Base-by-base conservation (phyloP, 2,329 filamentous ascomycete species). In the Meredithiella fracta region DNA sequence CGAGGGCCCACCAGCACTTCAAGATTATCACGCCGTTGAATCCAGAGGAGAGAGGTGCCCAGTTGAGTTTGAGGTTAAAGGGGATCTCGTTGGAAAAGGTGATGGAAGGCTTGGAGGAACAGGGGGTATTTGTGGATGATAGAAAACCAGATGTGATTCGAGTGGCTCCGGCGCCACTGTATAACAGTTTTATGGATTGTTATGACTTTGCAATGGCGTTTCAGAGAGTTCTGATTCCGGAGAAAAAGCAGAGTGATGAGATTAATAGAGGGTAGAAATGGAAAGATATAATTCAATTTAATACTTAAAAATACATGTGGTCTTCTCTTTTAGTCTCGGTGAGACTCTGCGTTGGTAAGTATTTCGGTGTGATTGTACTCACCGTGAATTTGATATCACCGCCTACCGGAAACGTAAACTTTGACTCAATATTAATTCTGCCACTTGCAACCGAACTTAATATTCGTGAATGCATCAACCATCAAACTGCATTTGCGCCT, bases 121-220 rank as follows among this genome's bases (percentile, higher is more conserved):
- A 76, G 3, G 82, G 82, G 1, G 79, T 91, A 1, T 75, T 92
- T 1, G 77, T 86, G n/a, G 87, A 94, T 64, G 83, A 90, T 70
- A 73, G 87, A 59, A 83, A 83, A 65, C 87, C 87, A 1, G 79
- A 90, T 66, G 87, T 92, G 11, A 80, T 94, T 50, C 72, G 87
- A 7, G 79, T 91, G 3, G 86, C 87, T 3, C 86, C 87, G 2
- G 82, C 83, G 44, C 86, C 87, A 6, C 65, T 94, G 64, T 94
- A 92, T 67, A 92, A 91, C 65, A 81, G 75, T 0, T 91, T 84
- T 65, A 69, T 70, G 44, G 87, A 94, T 53, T 67, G 66, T 54
- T 66, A 60, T 34, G 62, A 62, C n/a, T 68, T 68, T 61, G 63
- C 63, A 11, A 55, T 56, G 58, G 63, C 61, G 9, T 65, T 68